Conservation (phyloP, 225 moss, liverwort and hornwort species). For the Sphagnum tenellum region DNA sequence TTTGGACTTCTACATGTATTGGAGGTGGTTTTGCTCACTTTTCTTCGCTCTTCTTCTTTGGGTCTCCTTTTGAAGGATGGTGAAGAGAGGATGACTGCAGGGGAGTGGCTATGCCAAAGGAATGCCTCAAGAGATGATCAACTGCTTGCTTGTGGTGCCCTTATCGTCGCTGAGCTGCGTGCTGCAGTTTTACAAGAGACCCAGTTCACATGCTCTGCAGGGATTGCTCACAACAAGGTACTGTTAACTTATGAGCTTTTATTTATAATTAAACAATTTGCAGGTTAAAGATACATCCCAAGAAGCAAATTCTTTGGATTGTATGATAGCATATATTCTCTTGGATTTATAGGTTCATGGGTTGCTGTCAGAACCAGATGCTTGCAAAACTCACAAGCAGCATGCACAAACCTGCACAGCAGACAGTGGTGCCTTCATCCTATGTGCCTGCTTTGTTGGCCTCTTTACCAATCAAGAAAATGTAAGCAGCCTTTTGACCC, state of each 20-base stretch:
- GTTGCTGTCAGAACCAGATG: slow-evolving; percentile 43
- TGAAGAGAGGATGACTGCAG: slow-evolving; percentile 24
- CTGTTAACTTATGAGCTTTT: too few relatives aligned
- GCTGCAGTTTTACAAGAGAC: slow-evolving; percentile 63
- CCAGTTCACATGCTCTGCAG: slow-evolving; percentile 88
- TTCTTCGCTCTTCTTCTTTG: too few relatives aligned
- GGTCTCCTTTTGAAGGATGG: slow-evolving; percentile 26
- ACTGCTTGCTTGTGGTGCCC: slow-evolving; percentile 74
- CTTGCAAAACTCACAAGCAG: slow-evolving; percentile 89
- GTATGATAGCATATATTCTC: too few relatives aligned
- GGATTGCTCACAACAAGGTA: slow-evolving; percentile 90
- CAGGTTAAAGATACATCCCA: too few relatives aligned
- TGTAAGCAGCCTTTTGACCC: slow-evolving; percentile 32
- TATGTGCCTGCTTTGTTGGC: slow-evolving; percentile 56
- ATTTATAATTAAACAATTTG: too few relatives aligned
- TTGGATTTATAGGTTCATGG: not conserved
- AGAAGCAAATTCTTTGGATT: too few relatives aligned
- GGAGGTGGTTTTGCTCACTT: not conserved
- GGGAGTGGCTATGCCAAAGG: slow-evolving; percentile 63
- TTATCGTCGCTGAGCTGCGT: slow-evolving; percentile 80
- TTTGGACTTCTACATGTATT: not conserved
- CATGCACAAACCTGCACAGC: slow-evolving; percentile 96
- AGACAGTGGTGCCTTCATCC: slow-evolving; percentile 71
- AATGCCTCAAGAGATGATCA: slow-evolving; percentile 62
- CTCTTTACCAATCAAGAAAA: slow-evolving; percentile 68